Conservation (phyloP, 306 rosid species). For the Malus fusca region DNA sequence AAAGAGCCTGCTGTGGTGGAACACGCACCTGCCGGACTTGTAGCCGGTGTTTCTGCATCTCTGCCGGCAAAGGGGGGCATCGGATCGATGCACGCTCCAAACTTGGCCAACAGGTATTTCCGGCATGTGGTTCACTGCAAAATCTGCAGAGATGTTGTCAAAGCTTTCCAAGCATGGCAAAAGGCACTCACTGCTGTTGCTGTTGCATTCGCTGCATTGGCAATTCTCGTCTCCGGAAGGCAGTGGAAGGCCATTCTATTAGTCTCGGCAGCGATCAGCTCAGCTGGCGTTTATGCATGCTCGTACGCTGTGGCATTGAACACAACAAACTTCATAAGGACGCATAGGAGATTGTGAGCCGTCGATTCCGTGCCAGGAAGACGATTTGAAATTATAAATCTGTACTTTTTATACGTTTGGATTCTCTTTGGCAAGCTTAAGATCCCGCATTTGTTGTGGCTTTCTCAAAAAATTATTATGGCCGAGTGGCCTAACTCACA, state of each 20-base stretch:
- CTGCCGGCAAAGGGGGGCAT: slow-evolving; percentile 78
- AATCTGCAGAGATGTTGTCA: slow-evolving; percentile 57
- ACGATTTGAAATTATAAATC: background rate
- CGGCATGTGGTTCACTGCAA: slow-evolving; percentile 84
- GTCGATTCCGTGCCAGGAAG: background rate
- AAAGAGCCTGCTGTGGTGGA: slow-evolving; percentile 84
- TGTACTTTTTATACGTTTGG: background rate
- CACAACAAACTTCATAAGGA: slow-evolving; percentile 81
- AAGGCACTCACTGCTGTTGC: slow-evolving; percentile 54
- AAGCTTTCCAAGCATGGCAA: slow-evolving; percentile 74
- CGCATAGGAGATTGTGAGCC: slow-evolving; percentile 72
- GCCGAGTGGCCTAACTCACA: background rate
- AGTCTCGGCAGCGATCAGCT: slow-evolving; percentile 47
- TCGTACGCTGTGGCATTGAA: slow-evolving; percentile 59
- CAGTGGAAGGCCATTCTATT: slow-evolving; percentile 74
- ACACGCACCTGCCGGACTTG: slow-evolving; percentile 83
- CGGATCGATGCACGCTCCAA: slow-evolving; percentile 76
- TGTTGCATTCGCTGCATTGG: slow-evolving; percentile 36
- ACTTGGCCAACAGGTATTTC: slow-evolving; percentile 72
- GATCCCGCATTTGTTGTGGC: background rate
- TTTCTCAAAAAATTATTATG: background rate
- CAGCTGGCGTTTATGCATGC: slow-evolving; percentile 63
- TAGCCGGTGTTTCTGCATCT: slow-evolving; percentile 73
- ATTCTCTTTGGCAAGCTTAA: background rate
- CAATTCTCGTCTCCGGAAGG: slow-evolving; percentile 58